Conservation (phyloP, 768 basidiomycete species). For the Termitomyces sp. region DNA sequence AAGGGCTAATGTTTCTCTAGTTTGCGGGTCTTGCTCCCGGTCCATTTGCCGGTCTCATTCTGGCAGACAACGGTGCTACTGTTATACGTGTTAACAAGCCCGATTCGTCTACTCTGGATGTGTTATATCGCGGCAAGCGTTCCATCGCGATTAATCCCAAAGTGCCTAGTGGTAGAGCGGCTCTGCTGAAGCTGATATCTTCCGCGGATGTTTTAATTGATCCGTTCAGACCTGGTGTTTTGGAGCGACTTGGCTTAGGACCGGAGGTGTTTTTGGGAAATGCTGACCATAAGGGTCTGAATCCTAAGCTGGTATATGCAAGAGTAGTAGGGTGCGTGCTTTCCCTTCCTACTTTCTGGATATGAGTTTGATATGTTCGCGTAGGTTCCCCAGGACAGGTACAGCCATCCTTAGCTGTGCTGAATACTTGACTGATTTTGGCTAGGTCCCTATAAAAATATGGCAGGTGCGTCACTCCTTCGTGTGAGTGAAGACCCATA, state of each 20-base stretch:
- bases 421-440: conserved; percentile 13
- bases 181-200: conserved; percentile 54
- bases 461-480: conserved; percentile 55
- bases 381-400: conserved; percentile 64
- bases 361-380: background rate
- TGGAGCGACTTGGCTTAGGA: conserved; percentile 74
- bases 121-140: conserved; percentile 69
- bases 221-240: conserved; percentile 78
- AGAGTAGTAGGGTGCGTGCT: conserved; percentile 63
- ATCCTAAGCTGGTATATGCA: conserved; percentile 68
- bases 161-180: conserved; percentile 47
- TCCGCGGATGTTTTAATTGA: conserved; percentile 81
- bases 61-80: conserved; percentile 77
- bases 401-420: background rate
- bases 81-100: conserved; percentile 74
- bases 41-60: conserved; percentile 72
- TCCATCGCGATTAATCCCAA: conserved; percentile 74
- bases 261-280: conserved; percentile 67
- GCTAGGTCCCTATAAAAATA: conserved; percentile 63
- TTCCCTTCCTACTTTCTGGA: background rate
- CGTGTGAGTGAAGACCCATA: background rate
- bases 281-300: conserved; percentile 42
- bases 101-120: conserved; percentile 38
- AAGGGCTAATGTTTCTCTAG: conserved; percentile 27
- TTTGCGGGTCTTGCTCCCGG: conserved; percentile 83